A percentile compares a stretch with the other conserved stretches of the same genome.
Evolutionary conservation across 2,329 filamentous ascomycete species (phyloP).

Genomic region (Aspergillus phoenicis): DNA sequence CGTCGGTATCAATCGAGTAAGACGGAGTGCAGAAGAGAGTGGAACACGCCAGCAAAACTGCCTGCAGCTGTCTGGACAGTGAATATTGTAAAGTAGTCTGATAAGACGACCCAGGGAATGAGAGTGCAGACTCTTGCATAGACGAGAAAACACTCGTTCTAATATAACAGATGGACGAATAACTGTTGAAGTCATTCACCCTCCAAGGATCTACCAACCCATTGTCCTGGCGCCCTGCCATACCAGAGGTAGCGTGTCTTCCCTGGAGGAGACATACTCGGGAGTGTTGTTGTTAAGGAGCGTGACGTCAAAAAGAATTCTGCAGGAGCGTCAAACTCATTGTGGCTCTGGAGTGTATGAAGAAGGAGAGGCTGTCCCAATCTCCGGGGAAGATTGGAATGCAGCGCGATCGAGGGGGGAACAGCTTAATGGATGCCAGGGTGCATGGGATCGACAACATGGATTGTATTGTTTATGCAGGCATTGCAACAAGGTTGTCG

Average conservation of each 20-base stretch:
- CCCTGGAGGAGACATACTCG: conserved; percentile 14
- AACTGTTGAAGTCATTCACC: neutral
- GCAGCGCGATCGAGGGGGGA: conserved; percentile 4
- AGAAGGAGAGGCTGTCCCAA: neutral
- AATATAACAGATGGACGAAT: neutral
- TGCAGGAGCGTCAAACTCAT: neutral
- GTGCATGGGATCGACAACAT: conserved; percentile 2
- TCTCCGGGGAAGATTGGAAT: conserved; percentile 11
- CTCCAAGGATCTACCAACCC: neutral
- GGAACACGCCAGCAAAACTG: neutral
- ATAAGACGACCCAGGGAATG: neutral
- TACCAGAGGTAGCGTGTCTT: conserved; percentile 9
- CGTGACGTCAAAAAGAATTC: conserved; percentile 17
- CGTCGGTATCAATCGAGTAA: neutral
- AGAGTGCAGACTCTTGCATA: neutral
- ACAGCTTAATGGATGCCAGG: neutral
- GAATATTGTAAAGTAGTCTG: neutral
- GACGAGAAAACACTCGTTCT: neutral
- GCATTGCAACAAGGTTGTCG: neutral
- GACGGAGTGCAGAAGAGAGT: neutral
- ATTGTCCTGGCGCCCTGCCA: conserved; percentile 12
- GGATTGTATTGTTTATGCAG: conserved; percentile 4
- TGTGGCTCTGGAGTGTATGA: neutral
- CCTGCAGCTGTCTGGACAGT: neutral
- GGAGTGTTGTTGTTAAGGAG: neutral